These are phyloP conservation scores for Phytophthora sojae DNA, from an alignment of 352 stramenopile species.

Conservation along the genomic window DNA sequence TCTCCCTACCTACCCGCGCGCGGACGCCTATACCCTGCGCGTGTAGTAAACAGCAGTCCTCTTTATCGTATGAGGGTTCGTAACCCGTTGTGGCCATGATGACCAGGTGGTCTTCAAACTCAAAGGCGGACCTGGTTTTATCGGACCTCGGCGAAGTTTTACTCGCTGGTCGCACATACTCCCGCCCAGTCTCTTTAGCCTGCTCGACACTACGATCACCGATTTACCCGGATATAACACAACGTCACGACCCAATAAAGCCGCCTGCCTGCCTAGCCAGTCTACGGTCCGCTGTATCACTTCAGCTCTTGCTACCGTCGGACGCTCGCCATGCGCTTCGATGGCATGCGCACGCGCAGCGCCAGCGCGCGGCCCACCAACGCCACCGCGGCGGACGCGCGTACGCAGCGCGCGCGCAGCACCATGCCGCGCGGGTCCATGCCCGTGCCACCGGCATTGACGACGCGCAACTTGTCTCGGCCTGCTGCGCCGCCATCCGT, in stretches of 20 bases:
- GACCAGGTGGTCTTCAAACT: no score
- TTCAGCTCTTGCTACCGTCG: conserved; percentile 17
- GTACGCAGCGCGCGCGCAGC: conserved; percentile 26
- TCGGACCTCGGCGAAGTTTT: conserved; percentile 2
- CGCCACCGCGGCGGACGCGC: conserved; percentile 15
- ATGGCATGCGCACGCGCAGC: conserved; percentile 35
- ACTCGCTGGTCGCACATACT: conserved; percentile 26
- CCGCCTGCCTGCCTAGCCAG: no score
- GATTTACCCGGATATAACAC: no score
- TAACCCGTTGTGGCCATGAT: no score
- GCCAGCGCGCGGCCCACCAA: conserved; percentile 19
- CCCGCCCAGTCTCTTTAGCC: conserved; percentile 13
- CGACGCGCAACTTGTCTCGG: conserved; percentile 32
- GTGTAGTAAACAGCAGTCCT: no score
- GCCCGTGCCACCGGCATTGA: conserved; percentile 25
- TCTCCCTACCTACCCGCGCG: no score
- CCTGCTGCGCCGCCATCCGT: conserved; percentile 22
- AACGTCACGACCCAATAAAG: no score
- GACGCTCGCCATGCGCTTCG: conserved; percentile 34
- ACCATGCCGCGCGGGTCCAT: conserved; percentile 27
- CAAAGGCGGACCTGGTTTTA: no score
- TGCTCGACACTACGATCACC: background rate
- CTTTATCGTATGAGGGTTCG: no score
- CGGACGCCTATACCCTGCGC: no score
- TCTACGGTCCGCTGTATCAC: conserved; percentile 1